A percentile compares a stretch with the other conserved stretches of the same genome.
Conservation (phyloP, 768 basidiomycete genomes). For the Trametes cinnabarina region DNA sequence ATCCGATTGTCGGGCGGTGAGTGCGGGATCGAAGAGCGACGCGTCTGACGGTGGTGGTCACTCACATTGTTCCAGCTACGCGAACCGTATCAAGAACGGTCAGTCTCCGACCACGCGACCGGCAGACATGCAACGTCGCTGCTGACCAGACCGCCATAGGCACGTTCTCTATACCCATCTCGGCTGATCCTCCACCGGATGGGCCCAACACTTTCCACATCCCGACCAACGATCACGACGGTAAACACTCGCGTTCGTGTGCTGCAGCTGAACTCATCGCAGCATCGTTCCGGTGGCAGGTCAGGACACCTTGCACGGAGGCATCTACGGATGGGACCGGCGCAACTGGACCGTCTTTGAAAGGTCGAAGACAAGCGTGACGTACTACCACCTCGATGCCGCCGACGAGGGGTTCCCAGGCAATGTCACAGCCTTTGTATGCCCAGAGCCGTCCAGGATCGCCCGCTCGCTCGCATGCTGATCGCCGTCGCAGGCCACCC, state of each 20-base stretch:
- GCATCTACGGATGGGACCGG: conserved; percentile 55
- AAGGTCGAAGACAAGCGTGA: conserved; percentile 45
- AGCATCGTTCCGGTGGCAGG: conserved; percentile 15
- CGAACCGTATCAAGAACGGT: conserved; percentile 54
- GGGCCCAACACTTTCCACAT: conserved; percentile 49
- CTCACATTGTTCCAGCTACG: conserved; percentile 42
- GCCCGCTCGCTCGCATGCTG: too few relatives aligned
- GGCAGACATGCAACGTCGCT: too few relatives aligned
- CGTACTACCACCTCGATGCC: conserved; percentile 49
- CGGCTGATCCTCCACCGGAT: conserved; percentile 41
- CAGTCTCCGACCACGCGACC: background rate
- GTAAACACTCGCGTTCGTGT: conserved; percentile 31
- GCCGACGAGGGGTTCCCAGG: conserved; percentile 48
- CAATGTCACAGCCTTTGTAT: conserved; percentile 14
- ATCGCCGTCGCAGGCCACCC: conserved; percentile 38
- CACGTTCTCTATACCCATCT: conserved; percentile 53
- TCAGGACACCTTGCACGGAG: conserved; percentile 55
- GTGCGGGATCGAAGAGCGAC: background rate
- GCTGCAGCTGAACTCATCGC: conserved; percentile 4
- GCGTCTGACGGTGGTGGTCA: too few relatives aligned
- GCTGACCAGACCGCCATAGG: conserved; percentile 28
- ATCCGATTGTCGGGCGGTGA: conserved; percentile 26
- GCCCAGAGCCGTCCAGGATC: background rate
- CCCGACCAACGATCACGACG: conserved; percentile 49
- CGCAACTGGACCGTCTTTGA: conserved; percentile 52